Percentiles rank a stretch among this genome's conserved stretches.
Evolutionary conservation across 140 eudicot species (phyloP).

Genomic region (Oenanthe javanica): DNA sequence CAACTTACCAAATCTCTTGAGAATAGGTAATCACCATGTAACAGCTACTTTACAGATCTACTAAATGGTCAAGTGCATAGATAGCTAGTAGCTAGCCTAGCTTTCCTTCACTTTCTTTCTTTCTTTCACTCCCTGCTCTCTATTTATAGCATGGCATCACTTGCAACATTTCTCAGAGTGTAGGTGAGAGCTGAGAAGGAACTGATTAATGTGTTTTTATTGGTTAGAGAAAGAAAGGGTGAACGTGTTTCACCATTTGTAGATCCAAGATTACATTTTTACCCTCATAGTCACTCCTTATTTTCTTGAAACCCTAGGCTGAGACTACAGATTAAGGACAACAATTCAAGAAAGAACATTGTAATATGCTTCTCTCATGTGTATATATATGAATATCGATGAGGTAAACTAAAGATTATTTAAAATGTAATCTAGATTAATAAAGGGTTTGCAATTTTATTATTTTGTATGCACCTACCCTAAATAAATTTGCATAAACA

Average conservation of each 20-base stretch:
- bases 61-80: background rate
- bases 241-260: background rate
- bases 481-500: too few species aligned
- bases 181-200: slow-evolving; percentile 3
- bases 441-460: too few species aligned
- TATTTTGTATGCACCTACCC: too few species aligned
- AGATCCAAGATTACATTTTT: background rate
- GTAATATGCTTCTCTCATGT: too few species aligned
- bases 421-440: too few species aligned
- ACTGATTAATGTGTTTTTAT: background rate
- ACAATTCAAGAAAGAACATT: background rate
- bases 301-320: background rate
- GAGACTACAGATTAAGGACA: background rate
- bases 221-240: background rate
- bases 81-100: background rate
- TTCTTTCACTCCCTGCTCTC: background rate
- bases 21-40: background rate
- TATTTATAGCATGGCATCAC: slow-evolving; percentile 10
- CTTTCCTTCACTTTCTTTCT: background rate
- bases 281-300: background rate
- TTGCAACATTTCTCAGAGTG: background rate
- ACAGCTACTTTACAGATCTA: background rate
- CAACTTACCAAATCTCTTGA: slow-evolving; percentile 2
- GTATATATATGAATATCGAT: too few species aligned
- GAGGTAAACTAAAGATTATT: too few species aligned